These are phyloP conservation scores for Arachnopeziza araneosa DNA, from an alignment of 2,329 filamentous ascomycete species.

Conservation along the genomic window DNA sequence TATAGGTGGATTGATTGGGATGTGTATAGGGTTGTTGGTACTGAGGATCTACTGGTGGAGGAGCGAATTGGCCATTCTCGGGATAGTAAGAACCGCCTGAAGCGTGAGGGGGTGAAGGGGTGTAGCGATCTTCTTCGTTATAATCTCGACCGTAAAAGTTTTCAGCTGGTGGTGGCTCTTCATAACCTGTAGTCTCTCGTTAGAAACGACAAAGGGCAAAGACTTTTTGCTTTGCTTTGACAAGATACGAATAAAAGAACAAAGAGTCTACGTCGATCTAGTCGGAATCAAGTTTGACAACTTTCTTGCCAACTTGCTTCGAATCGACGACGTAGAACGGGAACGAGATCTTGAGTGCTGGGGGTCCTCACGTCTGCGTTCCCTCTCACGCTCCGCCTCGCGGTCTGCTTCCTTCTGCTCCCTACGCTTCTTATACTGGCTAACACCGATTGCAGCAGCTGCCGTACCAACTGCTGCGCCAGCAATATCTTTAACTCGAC, in stretches of 20 bases:
- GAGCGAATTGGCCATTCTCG: slow-evolving; percentile 21
- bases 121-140: slow-evolving; percentile 26
- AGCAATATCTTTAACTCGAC: slow-evolving; percentile 49
- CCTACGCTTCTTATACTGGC: slow-evolving; percentile 50
- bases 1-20: slow-evolving; percentile 19
- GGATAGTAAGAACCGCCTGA: slow-evolving; percentile 31
- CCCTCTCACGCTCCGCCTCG: slow-evolving; percentile 28
- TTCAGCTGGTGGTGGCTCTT: slow-evolving; percentile 26
- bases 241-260: slow-evolving; percentile 8
- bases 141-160: slow-evolving; percentile 28
- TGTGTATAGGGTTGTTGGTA: slow-evolving; percentile 18
- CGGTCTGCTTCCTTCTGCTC: slow-evolving; percentile 31
- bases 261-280: slow-evolving; percentile 12
- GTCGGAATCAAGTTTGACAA: slow-evolving; percentile 30
- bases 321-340: slow-evolving; percentile 27
- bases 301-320: slow-evolving; percentile 24
- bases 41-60: slow-evolving; percentile 13
- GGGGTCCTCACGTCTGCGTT: slow-evolving; percentile 31
- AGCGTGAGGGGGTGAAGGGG: slow-evolving; percentile 30
- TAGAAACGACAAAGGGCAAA: slow-evolving; percentile 14
- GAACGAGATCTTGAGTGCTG: slow-evolving; percentile 27
- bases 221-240: slow-evolving; percentile 14
- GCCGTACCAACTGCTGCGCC: slow-evolving; percentile 50
- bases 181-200: slow-evolving; percentile 24
- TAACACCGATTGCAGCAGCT: slow-evolving; percentile 57